These are phyloP conservation scores for Fusarium poae DNA, from an alignment of 2,329 filamentous ascomycete species.

Conservation along the genomic window DNA sequence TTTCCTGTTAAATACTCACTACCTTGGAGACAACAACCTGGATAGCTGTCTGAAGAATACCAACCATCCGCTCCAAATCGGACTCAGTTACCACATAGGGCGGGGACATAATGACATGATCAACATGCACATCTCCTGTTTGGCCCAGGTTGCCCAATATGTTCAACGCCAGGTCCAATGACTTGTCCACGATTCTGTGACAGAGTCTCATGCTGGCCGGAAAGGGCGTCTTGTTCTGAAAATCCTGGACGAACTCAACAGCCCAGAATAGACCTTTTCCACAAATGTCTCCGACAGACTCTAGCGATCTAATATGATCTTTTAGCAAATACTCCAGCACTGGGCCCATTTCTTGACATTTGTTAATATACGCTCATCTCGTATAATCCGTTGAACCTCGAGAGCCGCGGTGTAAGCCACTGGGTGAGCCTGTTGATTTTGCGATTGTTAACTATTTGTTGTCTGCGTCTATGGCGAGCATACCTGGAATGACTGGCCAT, in stretches of 20 bases:
- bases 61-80: slow-evolving; percentile 1
- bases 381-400: slow-evolving; percentile 5
- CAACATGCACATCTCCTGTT: slow-evolving; percentile 6
- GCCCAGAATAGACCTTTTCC: slow-evolving; percentile 18
- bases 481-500: slow-evolving; percentile 14
- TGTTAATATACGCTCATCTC: background rate
- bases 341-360: background rate
- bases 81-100: slow-evolving; percentile 5
- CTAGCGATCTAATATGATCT: background rate
- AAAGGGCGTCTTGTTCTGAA: background rate
- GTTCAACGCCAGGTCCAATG: slow-evolving; percentile 1
- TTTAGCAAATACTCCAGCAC: background rate
- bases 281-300: slow-evolving; percentile 8
- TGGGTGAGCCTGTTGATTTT: slow-evolving; percentile 2
- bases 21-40: background rate
- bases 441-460: background rate
- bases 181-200: slow-evolving; percentile 3
- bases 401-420: slow-evolving; percentile 16
- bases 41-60: background rate
- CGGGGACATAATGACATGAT: slow-evolving; percentile 11
- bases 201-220: background rate
- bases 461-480: background rate
- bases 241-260: slow-evolving; percentile 11
- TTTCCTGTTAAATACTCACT: background rate
- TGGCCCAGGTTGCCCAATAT: slow-evolving; percentile 12